Percentiles rank a stretch among this genome's conserved stretches.
phyloP scores from a whole-genome alignment of 306 rosid species.

The Sphenostylis stenocarpa region DNA sequence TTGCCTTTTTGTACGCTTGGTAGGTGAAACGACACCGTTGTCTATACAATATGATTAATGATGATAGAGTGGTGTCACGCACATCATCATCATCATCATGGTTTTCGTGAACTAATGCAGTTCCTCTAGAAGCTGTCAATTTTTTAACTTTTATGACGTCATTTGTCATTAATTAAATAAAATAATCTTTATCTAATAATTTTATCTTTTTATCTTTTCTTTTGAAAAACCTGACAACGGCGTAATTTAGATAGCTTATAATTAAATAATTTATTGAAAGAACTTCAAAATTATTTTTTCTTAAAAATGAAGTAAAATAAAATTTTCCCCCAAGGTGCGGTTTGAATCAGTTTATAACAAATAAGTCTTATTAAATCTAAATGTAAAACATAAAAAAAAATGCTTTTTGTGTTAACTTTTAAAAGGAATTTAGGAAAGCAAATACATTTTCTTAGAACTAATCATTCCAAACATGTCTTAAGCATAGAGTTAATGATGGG shows the following conservation, averaged over 20 bases:
- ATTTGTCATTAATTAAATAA: not conserved
- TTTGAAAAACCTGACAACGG: too few relatives aligned
- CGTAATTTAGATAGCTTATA: too few relatives aligned
- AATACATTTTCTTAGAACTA: not conserved
- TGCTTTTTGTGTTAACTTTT: too few relatives aligned
- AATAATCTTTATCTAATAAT: not conserved
- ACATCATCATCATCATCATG: conserved; percentile 59
- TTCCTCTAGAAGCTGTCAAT: conserved; percentile 44
- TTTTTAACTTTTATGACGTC: conserved; percentile 1
- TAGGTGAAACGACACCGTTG: conserved; percentile 43
- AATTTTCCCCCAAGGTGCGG: not conserved
- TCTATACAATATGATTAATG: conserved; percentile 44
- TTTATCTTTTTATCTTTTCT: not conserved
- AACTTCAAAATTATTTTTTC: not conserved
- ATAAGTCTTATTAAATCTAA: too few relatives aligned
- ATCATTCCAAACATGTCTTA: not conserved
- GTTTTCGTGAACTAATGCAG: conserved; percentile 28
- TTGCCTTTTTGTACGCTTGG: not conserved
- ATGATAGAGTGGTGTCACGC: conserved; percentile 86
- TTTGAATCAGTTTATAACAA: too few relatives aligned
- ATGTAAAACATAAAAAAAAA: too few relatives aligned
- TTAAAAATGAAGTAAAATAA: not conserved
- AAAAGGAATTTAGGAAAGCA: not conserved
- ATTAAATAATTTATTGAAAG: too few relatives aligned
- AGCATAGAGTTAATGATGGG: conserved; percentile 5